Evolutionary conservation across 495 filamentous ascomycete species (phyloP).

Genomic region (Trichoderma gamsii): DNA sequence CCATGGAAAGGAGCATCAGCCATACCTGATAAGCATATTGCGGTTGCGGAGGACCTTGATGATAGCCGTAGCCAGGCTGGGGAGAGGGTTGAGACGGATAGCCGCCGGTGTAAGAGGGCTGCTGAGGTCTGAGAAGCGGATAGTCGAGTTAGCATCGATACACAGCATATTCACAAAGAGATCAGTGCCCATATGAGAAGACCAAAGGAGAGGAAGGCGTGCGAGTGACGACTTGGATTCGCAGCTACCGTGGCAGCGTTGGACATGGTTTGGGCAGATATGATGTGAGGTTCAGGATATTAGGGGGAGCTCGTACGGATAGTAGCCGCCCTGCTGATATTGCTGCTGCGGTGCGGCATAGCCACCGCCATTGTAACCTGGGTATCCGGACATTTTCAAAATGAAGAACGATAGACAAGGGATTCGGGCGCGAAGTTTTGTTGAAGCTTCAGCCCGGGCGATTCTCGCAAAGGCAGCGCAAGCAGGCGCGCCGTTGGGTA

Average conservation of each 20-base stretch:
- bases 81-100: slow-evolving; percentile 31
- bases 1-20: not conserved
- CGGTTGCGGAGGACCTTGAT: slow-evolving; percentile 38
- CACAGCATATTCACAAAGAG: slow-evolving; percentile 15
- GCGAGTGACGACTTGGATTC: not conserved
- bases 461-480: not conserved
- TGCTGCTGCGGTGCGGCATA: slow-evolving; percentile 22
- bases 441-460: slow-evolving; percentile 3
- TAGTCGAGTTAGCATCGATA: slow-evolving; percentile 20
- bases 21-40: slow-evolving; percentile 27
- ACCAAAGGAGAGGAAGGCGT: not conserved
- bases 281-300: not conserved
- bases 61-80: slow-evolving; percentile 41
- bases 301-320: slow-evolving; percentile 23
- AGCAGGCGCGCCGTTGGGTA: slow-evolving; percentile 11
- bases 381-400: slow-evolving; percentile 32
- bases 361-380: slow-evolving; percentile 31
- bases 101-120: slow-evolving; percentile 34
- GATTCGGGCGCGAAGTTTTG: not conserved
- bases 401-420: not conserved
- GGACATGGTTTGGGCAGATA: not conserved
- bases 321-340: slow-evolving; percentile 28
- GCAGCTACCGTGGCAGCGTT: not conserved
- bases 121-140: slow-evolving; percentile 14
- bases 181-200: not conserved